Percentiles rank a stretch among this genome's conserved stretches.
These are phyloP conservation scores for Phalaenopsis aphrodite DNA, from an alignment of 106 monocot genomes.

Conservation along the genomic window DNA sequence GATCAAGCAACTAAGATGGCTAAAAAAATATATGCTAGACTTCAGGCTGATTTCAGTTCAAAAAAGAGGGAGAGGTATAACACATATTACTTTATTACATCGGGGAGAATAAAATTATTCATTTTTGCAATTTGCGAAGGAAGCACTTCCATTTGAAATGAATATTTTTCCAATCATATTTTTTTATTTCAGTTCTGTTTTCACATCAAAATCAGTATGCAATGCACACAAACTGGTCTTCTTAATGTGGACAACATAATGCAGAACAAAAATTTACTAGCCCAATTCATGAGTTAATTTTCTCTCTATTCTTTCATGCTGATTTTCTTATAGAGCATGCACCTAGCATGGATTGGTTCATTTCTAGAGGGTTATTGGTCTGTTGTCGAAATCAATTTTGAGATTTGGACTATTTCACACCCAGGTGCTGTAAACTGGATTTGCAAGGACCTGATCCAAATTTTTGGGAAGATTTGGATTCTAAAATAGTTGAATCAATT, in stretches of 20 bases:
- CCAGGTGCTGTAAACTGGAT: slow-evolving; percentile 92
- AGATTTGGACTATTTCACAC: slow-evolving; percentile 2
- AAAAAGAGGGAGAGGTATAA: slow-evolving; percentile 90
- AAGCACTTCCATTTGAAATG: not conserved
- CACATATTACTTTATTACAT: not conserved
- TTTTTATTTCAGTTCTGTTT: not conserved
- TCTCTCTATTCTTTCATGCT: not conserved
- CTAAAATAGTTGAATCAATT: slow-evolving; percentile 80
- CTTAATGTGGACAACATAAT: not conserved
- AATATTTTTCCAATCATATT: not conserved
- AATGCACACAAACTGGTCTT: not conserved
- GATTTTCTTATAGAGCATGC: not conserved
- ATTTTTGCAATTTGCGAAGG: not conserved
- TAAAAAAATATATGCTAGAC: slow-evolving; percentile 79
- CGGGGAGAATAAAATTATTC: not conserved
- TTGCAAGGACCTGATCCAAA: slow-evolving; percentile 61
- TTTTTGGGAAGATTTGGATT: slow-evolving; percentile 95
- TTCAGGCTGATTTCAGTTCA: slow-evolving; percentile 93
- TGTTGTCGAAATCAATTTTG: slow-evolving; percentile 1
- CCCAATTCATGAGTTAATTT: not conserved
- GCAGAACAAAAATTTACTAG: not conserved
- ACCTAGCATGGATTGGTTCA: not conserved
- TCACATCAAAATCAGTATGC: not conserved
- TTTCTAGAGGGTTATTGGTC: not conserved
- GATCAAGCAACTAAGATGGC: slow-evolving; percentile 84